Conservation (phyloP, 164 flowering plant species). For the grape (Vitis vinifera) region ASM3070453v1 NC_081809.1:22247001-22247500, state of each 20-base stretch:
- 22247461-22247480: slow-evolving; percentile 70
- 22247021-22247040: too few relatives aligned
- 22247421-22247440: slow-evolving; percentile 83
- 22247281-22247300: slow-evolving; percentile 61
- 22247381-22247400: slow-evolving; percentile 59
- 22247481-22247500: slow-evolving; percentile 47
- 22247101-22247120: slow-evolving; percentile 63
- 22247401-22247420: slow-evolving; percentile 82
- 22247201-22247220: slow-evolving; percentile 72
- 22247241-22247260: slow-evolving; percentile 84
- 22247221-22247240: slow-evolving; percentile 63
- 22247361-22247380: slow-evolving; percentile 58
- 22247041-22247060: too few relatives aligned
- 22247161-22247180: slow-evolving; percentile 88
- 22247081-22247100: slow-evolving; percentile 54
- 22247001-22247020: too few relatives aligned
- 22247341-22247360: slow-evolving; percentile 75
- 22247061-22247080: slow-evolving; percentile 65
- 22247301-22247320: slow-evolving; percentile 83
- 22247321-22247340: slow-evolving; percentile 88
- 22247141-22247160: slow-evolving; percentile 81
- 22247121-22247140: slow-evolving; percentile 35
- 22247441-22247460: slow-evolving; percentile 73
- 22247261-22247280: slow-evolving; percentile 72
- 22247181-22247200: slow-evolving; percentile 78